phyloP scores from a whole-genome alignment of 2,329 filamentous ascomycete genomes.

The Coniella vitis region DNA sequence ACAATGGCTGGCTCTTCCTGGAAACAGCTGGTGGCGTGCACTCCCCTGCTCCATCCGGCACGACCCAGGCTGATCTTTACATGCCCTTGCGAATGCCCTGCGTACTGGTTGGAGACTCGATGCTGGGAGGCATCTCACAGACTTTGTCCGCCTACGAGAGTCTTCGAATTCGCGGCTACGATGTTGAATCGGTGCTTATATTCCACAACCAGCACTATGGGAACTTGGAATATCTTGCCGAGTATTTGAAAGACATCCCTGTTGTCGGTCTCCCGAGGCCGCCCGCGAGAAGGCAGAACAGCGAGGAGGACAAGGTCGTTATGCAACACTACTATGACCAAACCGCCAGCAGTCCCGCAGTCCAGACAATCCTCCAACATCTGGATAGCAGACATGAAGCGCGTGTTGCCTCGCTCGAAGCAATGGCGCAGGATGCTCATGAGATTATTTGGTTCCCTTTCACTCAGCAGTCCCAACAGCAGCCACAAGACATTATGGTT shows the following conservation, averaged over 20 bases:
- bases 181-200: conserved; percentile 62
- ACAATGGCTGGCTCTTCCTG: conserved; percentile 56
- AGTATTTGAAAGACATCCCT: conserved; percentile 53
- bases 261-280: not conserved
- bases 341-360: not conserved
- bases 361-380: conserved; percentile 35
- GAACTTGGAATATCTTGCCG: conserved; percentile 60
- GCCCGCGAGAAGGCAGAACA: not conserved
- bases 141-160: conserved; percentile 79
- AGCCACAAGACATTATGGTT: conserved; percentile 55
- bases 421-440: conserved; percentile 55
- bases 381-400: conserved; percentile 47
- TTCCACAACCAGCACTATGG: conserved; percentile 61
- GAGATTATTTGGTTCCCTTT: conserved; percentile 79
- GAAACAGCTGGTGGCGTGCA: conserved; percentile 82
- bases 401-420: conserved; percentile 52
- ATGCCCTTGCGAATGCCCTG: conserved; percentile 64
- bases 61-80: conserved; percentile 72
- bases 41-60: conserved; percentile 70
- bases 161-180: conserved; percentile 69
- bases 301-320: not conserved
- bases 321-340: not conserved
- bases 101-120: conserved; percentile 67
- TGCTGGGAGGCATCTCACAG: conserved; percentile 71
- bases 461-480: conserved; percentile 66